phyloP scores from a whole-genome alignment of 1,139 yeast species.

The Zhuliangozyma parablackwelliae region DNA sequence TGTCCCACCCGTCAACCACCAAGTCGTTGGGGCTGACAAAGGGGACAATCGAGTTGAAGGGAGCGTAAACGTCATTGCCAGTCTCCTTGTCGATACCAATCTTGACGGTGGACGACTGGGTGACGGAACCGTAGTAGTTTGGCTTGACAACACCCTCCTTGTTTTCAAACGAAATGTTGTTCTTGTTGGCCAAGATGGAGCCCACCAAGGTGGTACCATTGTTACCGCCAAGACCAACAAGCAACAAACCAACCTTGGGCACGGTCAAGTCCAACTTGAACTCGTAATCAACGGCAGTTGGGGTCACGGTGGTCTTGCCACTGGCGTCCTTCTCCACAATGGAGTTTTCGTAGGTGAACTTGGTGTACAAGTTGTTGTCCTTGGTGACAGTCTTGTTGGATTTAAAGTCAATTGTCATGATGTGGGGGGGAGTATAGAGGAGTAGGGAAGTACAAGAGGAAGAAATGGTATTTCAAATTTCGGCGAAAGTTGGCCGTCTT shows the following conservation, averaged over 20 bases:
- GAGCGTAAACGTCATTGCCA: slow-evolving; percentile 89
- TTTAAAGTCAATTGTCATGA: slow-evolving; percentile 47
- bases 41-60: slow-evolving; percentile 86
- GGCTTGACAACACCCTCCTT: slow-evolving; percentile 79
- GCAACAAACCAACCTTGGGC: slow-evolving; percentile 84
- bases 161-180: slow-evolving; percentile 72
- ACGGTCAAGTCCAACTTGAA: slow-evolving; percentile 80
- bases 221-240: slow-evolving; percentile 96
- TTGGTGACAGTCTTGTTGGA: slow-evolving; percentile 59
- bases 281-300: slow-evolving; percentile 69
- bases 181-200: slow-evolving; percentile 80
- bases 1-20: slow-evolving; percentile 94
- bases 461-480: background rate
- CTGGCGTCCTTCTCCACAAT: slow-evolving; percentile 38
- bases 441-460: slow-evolving; percentile 1
- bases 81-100: slow-evolving; percentile 69
- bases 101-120: slow-evolving; percentile 88
- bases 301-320: slow-evolving; percentile 66
- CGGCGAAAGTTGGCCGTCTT: slow-evolving; percentile 7
- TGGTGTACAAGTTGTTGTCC: slow-evolving; percentile 59
- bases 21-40: slow-evolving; percentile 87
- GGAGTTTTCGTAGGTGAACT: slow-evolving; percentile 49
- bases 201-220: slow-evolving; percentile 91
- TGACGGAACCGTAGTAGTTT: slow-evolving; percentile 93
- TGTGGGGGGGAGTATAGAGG: no score